A percentile compares a stretch with the other conserved stretches of the same genome.
phyloP scores from a whole-genome alignment of 2,329 filamentous ascomycete genomes.

The Huntiella decipiens region DNA sequence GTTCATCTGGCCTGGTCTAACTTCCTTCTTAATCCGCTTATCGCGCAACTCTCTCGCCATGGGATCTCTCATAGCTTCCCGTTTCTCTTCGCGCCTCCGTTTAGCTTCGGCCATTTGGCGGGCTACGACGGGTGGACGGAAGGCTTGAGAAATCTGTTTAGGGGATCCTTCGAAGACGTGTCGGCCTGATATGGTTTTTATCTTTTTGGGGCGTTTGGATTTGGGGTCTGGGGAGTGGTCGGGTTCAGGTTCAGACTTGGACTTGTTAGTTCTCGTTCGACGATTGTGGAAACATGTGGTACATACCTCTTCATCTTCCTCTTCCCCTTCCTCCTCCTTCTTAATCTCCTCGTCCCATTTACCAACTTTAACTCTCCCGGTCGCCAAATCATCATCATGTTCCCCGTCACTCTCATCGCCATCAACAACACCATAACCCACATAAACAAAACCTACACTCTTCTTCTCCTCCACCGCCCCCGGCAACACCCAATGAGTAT shows the following conservation, averaged over 20 bases:
- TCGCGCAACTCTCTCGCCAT: conserved; percentile 31
- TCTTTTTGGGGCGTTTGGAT: conserved; percentile 9
- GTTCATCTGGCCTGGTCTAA: conserved; percentile 17
- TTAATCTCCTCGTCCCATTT: conserved; percentile 12
- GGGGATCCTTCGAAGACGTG: neutral
- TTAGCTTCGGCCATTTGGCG: neutral
- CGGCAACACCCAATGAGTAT: conserved; percentile 59
- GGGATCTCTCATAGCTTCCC: neutral
- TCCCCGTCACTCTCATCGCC: conserved; percentile 16
- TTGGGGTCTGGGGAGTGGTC: neutral
- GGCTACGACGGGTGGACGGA: too few relatives aligned
- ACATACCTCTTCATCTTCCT: conserved; percentile 16
- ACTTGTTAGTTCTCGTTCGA: conserved; percentile 10
- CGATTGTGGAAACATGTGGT: neutral
- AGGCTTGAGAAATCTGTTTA: neutral
- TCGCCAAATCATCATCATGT: conserved; percentile 16
- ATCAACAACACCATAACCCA: conserved; percentile 33
- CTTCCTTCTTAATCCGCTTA: conserved; percentile 43
- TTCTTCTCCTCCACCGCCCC: conserved; percentile 21
- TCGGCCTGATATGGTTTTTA: conserved; percentile 9
- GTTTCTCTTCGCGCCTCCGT: conserved; percentile 2
- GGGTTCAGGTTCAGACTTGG: conserved; percentile 7
- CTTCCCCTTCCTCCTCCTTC: conserved; percentile 15
- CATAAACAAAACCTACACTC: conserved; percentile 37
- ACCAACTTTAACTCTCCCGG: conserved; percentile 21